Evolutionary conservation across 768 basidiomycete genomes (phyloP).

Genomic region (Strobilomyces dryophilus): DNA sequence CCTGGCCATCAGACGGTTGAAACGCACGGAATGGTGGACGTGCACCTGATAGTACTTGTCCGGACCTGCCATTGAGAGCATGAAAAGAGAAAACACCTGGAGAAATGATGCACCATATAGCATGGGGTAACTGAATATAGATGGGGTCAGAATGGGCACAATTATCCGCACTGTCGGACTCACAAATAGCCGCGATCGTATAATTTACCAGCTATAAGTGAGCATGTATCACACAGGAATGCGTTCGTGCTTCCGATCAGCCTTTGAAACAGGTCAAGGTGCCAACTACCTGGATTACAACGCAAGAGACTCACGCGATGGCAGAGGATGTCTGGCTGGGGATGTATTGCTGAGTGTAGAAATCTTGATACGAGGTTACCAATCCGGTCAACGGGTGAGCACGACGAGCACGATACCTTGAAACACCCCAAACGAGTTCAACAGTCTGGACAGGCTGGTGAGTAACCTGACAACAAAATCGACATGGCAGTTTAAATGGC

Average conservation of each 20-base stretch:
- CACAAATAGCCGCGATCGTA: constrained; percentile 55
- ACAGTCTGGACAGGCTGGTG: too few relatives aligned
- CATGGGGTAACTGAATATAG: constrained; percentile 20
- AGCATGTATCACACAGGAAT: constrained; percentile 41
- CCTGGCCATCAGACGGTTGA: not conserved
- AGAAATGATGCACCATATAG: constrained; percentile 28
- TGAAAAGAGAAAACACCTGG: constrained; percentile 35
- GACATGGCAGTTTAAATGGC: not conserved
- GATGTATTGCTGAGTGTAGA: constrained; percentile 36
- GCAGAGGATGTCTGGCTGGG: constrained; percentile 34
- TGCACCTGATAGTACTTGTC: constrained; percentile 41
- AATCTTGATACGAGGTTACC: constrained; percentile 28
- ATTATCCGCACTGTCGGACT: constrained; percentile 7
- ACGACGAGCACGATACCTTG: constrained; percentile 28
- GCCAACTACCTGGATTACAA: too few relatives aligned
- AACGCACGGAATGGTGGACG: not conserved
- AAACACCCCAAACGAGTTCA: constrained; percentile 41
- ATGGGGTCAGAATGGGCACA: not conserved
- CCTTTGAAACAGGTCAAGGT: constrained; percentile 16
- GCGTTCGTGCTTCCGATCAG: constrained; percentile 50
- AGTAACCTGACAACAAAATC: too few relatives aligned
- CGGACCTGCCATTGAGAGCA: constrained; percentile 43
- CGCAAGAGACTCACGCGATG: constrained; percentile 32
- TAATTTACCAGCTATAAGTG: constrained; percentile 42
- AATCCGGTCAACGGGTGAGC: not conserved